Percentiles rank a stretch among this genome's conserved stretches.
Evolutionary conservation across 1,139 yeast species (phyloP).

Genomic region (Yarrowia galli): DNA sequence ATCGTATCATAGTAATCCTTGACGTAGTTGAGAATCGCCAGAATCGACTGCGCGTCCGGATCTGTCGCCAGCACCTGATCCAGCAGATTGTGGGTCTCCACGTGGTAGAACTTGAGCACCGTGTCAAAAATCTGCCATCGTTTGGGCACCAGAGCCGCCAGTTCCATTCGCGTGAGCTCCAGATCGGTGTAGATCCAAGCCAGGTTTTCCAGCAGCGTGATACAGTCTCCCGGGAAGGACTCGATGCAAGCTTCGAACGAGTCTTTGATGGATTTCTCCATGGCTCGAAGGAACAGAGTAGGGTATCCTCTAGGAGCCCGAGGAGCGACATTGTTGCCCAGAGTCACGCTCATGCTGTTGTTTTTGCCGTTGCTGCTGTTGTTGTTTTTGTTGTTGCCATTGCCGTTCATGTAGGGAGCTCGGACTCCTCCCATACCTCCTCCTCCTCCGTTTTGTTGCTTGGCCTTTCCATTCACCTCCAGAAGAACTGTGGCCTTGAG

Average conservation of each 20-base stretch:
- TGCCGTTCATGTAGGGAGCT: conserved; percentile 1
- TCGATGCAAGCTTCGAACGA: conserved; percentile 71
- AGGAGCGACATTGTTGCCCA: conserved; percentile 25
- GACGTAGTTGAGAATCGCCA: conserved; percentile 72
- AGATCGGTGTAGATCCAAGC: conserved; percentile 89
- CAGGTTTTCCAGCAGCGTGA: conserved; percentile 70
- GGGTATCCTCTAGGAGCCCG: conserved; percentile 66
- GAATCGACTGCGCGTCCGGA: conserved; percentile 58
- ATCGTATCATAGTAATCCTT: conserved; percentile 65
- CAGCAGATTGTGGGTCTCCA: conserved; percentile 67
- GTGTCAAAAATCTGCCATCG: conserved; percentile 75
- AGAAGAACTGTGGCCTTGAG: conserved; percentile 62
- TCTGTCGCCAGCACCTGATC: conserved; percentile 70
- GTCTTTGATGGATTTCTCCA: conserved; percentile 67
- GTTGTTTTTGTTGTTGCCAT: not conserved
- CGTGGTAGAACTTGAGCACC: conserved; percentile 72
- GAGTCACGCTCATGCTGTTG: conserved; percentile 5
- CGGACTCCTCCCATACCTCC: not conserved
- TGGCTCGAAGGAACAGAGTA: conserved; percentile 65
- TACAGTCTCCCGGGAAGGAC: conserved; percentile 57
- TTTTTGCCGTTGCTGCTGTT: not conserved
- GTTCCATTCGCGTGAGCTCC: conserved; percentile 64
- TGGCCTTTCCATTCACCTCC: conserved; percentile 49
- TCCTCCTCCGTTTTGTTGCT: conserved; percentile 1
- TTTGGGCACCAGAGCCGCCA: conserved; percentile 68